phyloP scores from a whole-genome alignment of 164 flowering plant species.

The Houttuynia cordata region DNA sequence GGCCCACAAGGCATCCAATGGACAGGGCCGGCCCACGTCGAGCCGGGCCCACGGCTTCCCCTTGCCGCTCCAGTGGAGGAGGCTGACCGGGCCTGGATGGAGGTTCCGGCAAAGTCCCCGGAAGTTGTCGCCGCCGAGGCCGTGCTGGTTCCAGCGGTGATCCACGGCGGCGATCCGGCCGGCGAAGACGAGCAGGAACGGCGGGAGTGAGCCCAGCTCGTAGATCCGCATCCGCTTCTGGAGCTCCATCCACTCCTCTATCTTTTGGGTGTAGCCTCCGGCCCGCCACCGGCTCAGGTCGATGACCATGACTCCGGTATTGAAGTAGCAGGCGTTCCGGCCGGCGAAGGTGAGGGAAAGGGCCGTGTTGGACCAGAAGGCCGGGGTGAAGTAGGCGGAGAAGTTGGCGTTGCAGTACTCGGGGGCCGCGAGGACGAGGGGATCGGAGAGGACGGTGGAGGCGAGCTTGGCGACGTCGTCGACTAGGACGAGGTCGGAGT shows the following conservation, averaged over 20 bases:
- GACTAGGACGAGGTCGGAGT: conserved; percentile 73
- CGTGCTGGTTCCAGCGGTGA: conserved; percentile 94
- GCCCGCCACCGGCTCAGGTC: conserved; percentile 59
- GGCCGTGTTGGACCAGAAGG: conserved; percentile 76
- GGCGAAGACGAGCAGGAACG: conserved; percentile 83
- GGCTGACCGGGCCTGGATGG: conserved; percentile 84
- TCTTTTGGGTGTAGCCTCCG: conserved; percentile 54
- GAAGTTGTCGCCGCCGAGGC: conserved; percentile 78
- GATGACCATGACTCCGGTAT: conserved; percentile 94
- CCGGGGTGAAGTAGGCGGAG: conserved; percentile 74
- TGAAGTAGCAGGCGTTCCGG: conserved; percentile 70
- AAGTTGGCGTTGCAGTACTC: conserved; percentile 90
- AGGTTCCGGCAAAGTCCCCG: conserved; percentile 69
- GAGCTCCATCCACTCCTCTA: conserved; percentile 90
- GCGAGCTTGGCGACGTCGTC: conserved; percentile 70
- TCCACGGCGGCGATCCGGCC: conserved; percentile 71
- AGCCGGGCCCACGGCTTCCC: conserved; percentile 90
- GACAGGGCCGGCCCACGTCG: conserved; percentile 69
- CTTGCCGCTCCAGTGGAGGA: conserved; percentile 93
- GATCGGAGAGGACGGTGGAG: conserved; percentile 27
- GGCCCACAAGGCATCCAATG: conserved; percentile 86
- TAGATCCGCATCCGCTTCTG: conserved; percentile 89
- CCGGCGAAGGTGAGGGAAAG: conserved; percentile 59
- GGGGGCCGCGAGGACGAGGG: conserved; percentile 66
- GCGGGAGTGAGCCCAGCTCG: conserved; percentile 82